phyloP scores from a whole-genome alignment of 495 filamentous ascomycete species.

The Hypoxylon rickii region DNA sequence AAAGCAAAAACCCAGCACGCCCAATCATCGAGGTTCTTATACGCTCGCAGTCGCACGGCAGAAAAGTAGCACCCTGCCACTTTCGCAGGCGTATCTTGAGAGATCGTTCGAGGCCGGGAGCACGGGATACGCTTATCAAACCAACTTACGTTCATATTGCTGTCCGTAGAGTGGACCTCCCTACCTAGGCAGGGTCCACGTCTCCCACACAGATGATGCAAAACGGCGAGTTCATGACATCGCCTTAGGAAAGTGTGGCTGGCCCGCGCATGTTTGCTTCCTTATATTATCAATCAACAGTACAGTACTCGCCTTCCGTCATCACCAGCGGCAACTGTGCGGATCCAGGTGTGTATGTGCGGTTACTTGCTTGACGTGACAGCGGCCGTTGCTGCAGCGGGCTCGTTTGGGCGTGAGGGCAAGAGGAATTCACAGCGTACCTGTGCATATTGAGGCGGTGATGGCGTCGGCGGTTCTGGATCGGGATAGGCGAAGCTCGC shows the following conservation, averaged over 20 bases:
- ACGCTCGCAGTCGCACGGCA: conserved; percentile 11
- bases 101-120: conserved; percentile 5
- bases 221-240: no score
- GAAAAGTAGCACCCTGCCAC: conserved; percentile 1
- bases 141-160: no score
- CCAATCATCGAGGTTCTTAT: conserved; percentile 5
- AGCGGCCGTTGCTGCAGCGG: conserved; percentile 28
- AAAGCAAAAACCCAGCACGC: conserved; percentile 1
- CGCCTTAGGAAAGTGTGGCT: no score
- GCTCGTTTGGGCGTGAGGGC: conserved; percentile 11
- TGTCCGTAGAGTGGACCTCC: no score
- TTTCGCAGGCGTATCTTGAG: conserved; percentile 1
- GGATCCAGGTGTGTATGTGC: background rate
- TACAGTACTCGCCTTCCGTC: conserved; percentile 1
- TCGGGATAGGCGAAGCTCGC: background rate
- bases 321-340: conserved; percentile 1
- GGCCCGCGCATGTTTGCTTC: no score
- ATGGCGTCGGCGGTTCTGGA: background rate
- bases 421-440: background rate
- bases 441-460: background rate
- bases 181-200: background rate
- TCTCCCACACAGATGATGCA: no score
- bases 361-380: conserved; percentile 32
- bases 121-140: no score
- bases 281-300: no score